phyloP scores from a whole-genome alignment of 768 basidiomycete species.

The Agaricus bisporus region DNA sequence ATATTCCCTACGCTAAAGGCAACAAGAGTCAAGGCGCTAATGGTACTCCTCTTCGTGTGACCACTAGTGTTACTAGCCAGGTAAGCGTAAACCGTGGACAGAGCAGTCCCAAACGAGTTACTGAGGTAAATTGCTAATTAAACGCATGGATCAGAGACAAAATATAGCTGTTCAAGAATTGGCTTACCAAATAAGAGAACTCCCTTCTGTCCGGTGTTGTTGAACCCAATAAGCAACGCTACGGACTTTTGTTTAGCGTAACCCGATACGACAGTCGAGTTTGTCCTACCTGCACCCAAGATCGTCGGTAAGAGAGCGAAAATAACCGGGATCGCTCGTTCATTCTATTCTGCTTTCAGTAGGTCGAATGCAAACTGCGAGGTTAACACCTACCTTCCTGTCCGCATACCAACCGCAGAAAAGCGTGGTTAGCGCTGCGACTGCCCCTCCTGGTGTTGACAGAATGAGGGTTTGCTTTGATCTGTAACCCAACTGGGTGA shows the following conservation, averaged over 20 bases:
- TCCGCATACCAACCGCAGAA: conserved; percentile 63
- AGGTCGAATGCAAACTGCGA: background rate
- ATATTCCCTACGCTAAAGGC: conserved; percentile 56
- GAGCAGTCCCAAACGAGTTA: conserved; percentile 52
- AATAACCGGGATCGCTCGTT: conserved; percentile 57
- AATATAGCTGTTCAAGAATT: background rate
- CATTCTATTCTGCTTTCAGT: conserved; percentile 27
- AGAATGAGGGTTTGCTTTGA: conserved; percentile 57
- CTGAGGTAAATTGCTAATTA: conserved; percentile 39
- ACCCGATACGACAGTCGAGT: background rate
- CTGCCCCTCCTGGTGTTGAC: conserved; percentile 47
- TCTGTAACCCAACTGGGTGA: conserved; percentile 19
- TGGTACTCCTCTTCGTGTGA: conserved; percentile 64
- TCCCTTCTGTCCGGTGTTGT: conserved; percentile 41
- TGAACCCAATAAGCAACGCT: conserved; percentile 51
- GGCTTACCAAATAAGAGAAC: conserved; percentile 47
- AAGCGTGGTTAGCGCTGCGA: conserved; percentile 42
- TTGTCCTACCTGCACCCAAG: conserved; percentile 37
- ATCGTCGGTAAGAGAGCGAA: conserved; percentile 55
- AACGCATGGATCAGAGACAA: background rate
- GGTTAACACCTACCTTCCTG: conserved; percentile 36
- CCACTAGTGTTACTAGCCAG: conserved; percentile 61
- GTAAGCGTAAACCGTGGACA: conserved; percentile 57
- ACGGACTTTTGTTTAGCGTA: background rate
- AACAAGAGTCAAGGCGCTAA: conserved; percentile 54